Evolutionary conservation across 768 basidiomycete genomes (phyloP).

Genomic region (Pulveroboletus sp.): DNA sequence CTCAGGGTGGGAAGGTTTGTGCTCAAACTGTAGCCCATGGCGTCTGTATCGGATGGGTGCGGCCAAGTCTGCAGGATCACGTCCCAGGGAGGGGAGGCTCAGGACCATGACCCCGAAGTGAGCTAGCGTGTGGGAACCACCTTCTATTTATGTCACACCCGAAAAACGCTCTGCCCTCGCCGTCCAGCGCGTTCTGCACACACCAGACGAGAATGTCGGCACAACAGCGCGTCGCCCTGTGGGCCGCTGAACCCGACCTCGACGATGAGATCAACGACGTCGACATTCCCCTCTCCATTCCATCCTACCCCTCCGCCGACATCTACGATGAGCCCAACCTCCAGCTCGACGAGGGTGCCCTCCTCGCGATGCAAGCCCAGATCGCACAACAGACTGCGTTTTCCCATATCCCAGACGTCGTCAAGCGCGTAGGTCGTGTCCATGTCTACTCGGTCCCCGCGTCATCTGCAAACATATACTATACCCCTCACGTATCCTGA

Average conservation of each 20-base stretch:
- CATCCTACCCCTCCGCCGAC: conserved; percentile 25
- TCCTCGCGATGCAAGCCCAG: conserved; percentile 75
- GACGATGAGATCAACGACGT: conserved; percentile 72
- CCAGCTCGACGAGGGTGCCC: conserved; percentile 65
- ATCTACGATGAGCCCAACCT: conserved; percentile 39
- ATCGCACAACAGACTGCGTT: conserved; percentile 81
- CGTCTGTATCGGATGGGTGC: too few relatives aligned
- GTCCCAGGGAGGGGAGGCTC: too few relatives aligned
- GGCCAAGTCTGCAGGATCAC: too few relatives aligned
- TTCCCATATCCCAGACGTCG: conserved; percentile 80
- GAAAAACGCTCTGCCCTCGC: neutral
- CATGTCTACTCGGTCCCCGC: too few relatives aligned
- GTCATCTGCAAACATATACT: neutral
- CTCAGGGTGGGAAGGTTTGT: too few relatives aligned
- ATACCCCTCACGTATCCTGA: neutral
- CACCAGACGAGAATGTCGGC: conserved; percentile 36
- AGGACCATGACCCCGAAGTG: too few relatives aligned
- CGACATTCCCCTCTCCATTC: conserved; percentile 42
- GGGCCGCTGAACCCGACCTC: conserved; percentile 76
- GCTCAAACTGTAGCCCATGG: too few relatives aligned
- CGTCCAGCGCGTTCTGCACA: neutral
- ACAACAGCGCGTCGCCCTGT: conserved; percentile 64
- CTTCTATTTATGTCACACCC: conserved; percentile 5
- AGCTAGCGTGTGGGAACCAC: conserved; percentile 16
- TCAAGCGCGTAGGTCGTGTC: conserved; percentile 64